These are phyloP conservation scores for Hawksworthiomyces lignivorus DNA, from an alignment of 2,329 filamentous ascomycete genomes.

Conservation along the genomic window DNA sequence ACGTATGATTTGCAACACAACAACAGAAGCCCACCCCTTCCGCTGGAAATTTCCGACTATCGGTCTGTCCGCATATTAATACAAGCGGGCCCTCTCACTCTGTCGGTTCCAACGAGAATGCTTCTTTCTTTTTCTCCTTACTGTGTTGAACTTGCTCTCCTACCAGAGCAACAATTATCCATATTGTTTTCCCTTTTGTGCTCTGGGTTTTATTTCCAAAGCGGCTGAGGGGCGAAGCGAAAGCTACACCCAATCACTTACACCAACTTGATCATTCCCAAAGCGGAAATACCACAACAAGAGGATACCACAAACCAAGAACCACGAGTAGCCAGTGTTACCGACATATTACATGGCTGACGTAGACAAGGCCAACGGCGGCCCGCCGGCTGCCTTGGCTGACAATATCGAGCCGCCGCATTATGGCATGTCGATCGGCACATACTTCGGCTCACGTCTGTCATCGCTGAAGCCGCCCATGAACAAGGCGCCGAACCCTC, in stretches of 20 bases:
- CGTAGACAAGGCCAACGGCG: conserved; percentile 13
- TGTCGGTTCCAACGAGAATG: no score
- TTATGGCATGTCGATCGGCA: conserved; percentile 39
- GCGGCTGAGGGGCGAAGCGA: no score
- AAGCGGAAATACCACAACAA: conserved; percentile 2
- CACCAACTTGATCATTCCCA: conserved; percentile 3
- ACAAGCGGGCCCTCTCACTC: no score
- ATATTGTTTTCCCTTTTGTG: no score
- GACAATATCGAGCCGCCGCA: conserved; percentile 36
- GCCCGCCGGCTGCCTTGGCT: conserved; percentile 2
- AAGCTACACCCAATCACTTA: conserved; percentile 9
- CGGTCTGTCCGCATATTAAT: background rate
- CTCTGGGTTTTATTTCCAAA: no score
- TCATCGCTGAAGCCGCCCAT: conserved; percentile 45
- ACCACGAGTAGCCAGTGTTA: no score
- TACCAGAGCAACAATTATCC: no score
- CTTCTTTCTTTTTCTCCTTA: background rate
- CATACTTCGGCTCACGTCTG: conserved; percentile 45
- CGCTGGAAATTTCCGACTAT: conserved; percentile 2
- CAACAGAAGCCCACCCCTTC: background rate
- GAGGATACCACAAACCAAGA: background rate
- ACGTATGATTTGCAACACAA: background rate
- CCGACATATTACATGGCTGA: conserved; percentile 17
- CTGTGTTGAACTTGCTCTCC: no score
- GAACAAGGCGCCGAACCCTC: conserved; percentile 60